Percentiles rank a stretch among this genome's conserved stretches.
These are phyloP conservation scores for Fagopyrum tataricum DNA, from an alignment of 148 eudicot species.

Conservation along the genomic window DNA sequence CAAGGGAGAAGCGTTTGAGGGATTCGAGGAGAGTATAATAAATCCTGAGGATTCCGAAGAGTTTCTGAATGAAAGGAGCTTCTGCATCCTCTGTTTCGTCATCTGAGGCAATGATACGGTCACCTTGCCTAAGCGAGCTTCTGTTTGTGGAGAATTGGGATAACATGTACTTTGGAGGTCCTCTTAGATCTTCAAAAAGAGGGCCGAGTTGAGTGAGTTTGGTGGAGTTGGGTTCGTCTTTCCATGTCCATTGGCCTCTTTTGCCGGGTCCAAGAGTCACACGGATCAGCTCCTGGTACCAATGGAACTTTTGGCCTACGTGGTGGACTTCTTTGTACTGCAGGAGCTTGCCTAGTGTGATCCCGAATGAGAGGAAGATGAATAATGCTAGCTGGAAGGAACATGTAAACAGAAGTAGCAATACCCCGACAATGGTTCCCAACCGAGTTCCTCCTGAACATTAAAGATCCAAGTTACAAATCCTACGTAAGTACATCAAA, in stretches of 20 bases:
- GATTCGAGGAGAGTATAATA: slow-evolving; percentile 81
- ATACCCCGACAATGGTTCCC: slow-evolving; percentile 46
- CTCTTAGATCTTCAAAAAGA: slow-evolving; percentile 85
- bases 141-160: slow-evolving; percentile 51
- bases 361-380: slow-evolving; percentile 72
- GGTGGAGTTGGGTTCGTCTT: slow-evolving; percentile 31
- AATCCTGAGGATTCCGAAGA: slow-evolving; percentile 80
- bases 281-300: slow-evolving; percentile 75
- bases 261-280: slow-evolving; percentile 90
- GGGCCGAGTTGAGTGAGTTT: slow-evolving; percentile 60
- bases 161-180: slow-evolving; percentile 97
- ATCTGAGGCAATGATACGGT: slow-evolving; percentile 71
- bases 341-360: slow-evolving; percentile 72
- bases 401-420: slow-evolving; percentile 42
- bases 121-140: slow-evolving; percentile 23
- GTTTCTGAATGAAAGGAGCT: slow-evolving; percentile 87
- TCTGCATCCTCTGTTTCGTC: slow-evolving; percentile 98
- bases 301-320: slow-evolving; percentile 60
- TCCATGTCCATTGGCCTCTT: slow-evolving; percentile 97
- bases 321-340: slow-evolving; percentile 90
- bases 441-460: slow-evolving; percentile 46
- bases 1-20: slow-evolving; percentile 57
- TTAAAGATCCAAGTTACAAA: not conserved
- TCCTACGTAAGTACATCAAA: not conserved
- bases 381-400: slow-evolving; percentile 46